Base-by-base conservation (phyloP, 2,329 filamentous ascomycete genomes). In the Botrytis byssoidea region DNA sequence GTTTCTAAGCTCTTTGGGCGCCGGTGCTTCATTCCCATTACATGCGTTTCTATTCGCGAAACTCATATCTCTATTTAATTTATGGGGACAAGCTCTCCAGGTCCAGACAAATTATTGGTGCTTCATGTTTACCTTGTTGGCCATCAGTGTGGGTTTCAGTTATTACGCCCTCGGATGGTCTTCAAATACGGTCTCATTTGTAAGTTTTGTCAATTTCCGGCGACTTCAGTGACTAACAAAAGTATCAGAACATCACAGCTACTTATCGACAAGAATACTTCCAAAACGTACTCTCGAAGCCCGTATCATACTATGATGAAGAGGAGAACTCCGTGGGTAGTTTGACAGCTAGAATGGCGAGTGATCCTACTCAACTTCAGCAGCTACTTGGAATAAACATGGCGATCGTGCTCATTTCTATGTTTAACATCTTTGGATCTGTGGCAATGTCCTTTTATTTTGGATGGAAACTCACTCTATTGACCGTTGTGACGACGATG, bases 391-490 rank as follows among this genome's bases (percentile, higher is more conserved):
- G 85, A 0, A 77, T 83, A 0, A 87, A 85, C 32, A 80, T 81
- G 79, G 84, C 89, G 2, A 85, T 92, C 75, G 86, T 89, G 2
- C 85, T 85, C 74, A 88, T 91, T n/a, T 89, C 90, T 12, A 79
- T 91, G 32, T 91, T 93, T 79, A 91, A 88, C 66, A 82, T 95
- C 3, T 78, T 89, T 14, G 92, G 91, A 0, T 89, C 88, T 12
- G 83, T 93, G 25, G 83, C 86, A 60, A 91, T 95, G 71, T 86
- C 91, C 1, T 94, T 93, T 77, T 84, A 86, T 6, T 93, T 91
- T 79, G 91, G 91, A 1, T 95, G 93, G 93, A 94, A 94, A 80
- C 85, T 95, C 12, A 89, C 90, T 0, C 83, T 94, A 0, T 89
- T 95, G 0, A 87, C 88, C 0, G 83, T 90, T 16, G 91, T 89